Conservation (phyloP, 352 stramenopile genomes). For the Globisporangium heterothallicum region DNA sequence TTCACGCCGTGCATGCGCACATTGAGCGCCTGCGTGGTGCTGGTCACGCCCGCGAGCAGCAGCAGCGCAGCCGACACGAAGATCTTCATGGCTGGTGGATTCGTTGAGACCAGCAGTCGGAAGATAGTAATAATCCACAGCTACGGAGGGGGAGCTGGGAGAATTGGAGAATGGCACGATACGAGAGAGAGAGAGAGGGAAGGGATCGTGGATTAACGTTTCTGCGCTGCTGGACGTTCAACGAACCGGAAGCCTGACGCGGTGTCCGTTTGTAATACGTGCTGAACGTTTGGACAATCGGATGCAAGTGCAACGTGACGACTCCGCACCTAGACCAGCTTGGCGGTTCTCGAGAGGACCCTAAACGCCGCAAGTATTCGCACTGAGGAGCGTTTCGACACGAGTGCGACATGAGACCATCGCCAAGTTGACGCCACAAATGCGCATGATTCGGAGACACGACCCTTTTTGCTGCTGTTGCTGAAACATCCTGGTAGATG, state of each 20-base stretch:
- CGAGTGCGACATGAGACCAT: too few relatives aligned
- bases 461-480: too few relatives aligned
- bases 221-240: background rate
- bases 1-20: conserved; percentile 67
- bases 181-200: background rate
- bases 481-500: too few relatives aligned
- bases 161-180: conserved; percentile 13
- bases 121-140: too few relatives aligned
- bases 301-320: background rate
- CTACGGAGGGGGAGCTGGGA: background rate
- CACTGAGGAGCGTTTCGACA: too few relatives aligned
- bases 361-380: background rate
- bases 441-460: too few relatives aligned
- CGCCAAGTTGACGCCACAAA: too few relatives aligned
- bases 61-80: conserved; percentile 10
- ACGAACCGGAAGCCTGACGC: background rate
- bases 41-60: conserved; percentile 6
- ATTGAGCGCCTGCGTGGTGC: conserved; percentile 26
- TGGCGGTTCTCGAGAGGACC: background rate
- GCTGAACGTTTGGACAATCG: background rate
- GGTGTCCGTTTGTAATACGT: background rate
- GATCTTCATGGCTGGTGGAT: conserved; percentile 10
- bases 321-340: background rate
- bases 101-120: background rate
- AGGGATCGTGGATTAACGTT: background rate